Evolutionary conservation across 2,329 filamentous ascomycete genomes (phyloP).

Genomic region (Phialophora macrospora): DNA sequence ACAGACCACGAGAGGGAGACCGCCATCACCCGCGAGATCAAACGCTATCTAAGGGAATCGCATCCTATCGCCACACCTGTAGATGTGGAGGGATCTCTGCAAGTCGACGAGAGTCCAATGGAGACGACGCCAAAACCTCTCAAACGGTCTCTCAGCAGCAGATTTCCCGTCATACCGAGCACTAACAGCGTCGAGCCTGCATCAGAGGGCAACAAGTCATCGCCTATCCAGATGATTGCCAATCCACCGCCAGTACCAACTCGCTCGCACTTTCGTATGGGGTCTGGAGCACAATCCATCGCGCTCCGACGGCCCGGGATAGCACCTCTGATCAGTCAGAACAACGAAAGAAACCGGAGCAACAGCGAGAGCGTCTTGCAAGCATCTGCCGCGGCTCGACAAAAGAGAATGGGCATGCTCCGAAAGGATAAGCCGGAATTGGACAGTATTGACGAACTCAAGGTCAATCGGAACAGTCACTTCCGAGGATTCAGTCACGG

Average conservation of each 20-base stretch:
- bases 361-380: conserved; percentile 65
- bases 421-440: conserved; percentile 62
- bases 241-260: conserved; percentile 78
- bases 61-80: conserved; percentile 46
- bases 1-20: conserved; percentile 66
- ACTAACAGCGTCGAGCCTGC: conserved; percentile 58
- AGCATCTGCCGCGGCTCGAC: conserved; percentile 53
- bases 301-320: conserved; percentile 71
- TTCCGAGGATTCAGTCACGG: conserved; percentile 63
- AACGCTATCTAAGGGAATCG: conserved; percentile 60
- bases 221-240: conserved; percentile 26
- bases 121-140: conserved; percentile 75
- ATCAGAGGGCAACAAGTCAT: conserved; percentile 34
- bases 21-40: conserved; percentile 64
- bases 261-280: conserved; percentile 75
- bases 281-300: conserved; percentile 46
- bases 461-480: conserved; percentile 59
- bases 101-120: conserved; percentile 69
- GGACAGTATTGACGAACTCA: conserved; percentile 58
- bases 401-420: conserved; percentile 66
- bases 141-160: conserved; percentile 58
- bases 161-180: conserved; percentile 69
- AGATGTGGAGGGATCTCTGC: conserved; percentile 54
- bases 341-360: conserved; percentile 64
- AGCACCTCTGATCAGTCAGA: conserved; percentile 64